Evolutionary conservation across 306 rosid species (phyloP).

Genomic region (Boehmeria nivea): DNA sequence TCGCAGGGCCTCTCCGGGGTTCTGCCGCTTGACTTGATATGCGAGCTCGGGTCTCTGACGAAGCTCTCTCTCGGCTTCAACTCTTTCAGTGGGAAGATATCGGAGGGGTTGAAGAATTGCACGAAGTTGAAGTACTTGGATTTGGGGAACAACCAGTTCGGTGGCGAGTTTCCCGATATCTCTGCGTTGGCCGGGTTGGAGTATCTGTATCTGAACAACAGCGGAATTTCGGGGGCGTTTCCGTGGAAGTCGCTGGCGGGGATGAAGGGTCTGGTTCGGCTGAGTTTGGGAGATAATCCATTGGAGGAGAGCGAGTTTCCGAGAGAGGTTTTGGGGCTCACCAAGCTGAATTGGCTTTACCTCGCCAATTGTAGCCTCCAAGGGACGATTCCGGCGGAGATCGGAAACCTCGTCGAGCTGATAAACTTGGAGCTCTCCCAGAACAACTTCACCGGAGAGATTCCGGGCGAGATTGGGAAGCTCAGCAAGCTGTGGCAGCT

Average conservation of each 20-base stretch:
- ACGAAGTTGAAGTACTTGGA: constrained; percentile 49
- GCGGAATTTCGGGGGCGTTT: constrained; percentile 63
- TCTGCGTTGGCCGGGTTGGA: constrained; percentile 38
- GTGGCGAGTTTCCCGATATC: constrained; percentile 57
- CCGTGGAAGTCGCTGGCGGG: constrained; percentile 63
- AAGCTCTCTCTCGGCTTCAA: constrained; percentile 64
- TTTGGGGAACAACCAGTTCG: constrained; percentile 60
- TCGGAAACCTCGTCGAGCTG: constrained; percentile 63
- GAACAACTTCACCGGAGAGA: constrained; percentile 50
- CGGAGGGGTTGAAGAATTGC: constrained; percentile 52
- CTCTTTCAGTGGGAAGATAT: constrained; percentile 31
- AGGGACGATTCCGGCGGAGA: constrained; percentile 57
- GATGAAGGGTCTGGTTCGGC: constrained; percentile 38
- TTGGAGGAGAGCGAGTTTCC: constrained; percentile 56
- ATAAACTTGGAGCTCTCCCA: constrained; percentile 49
- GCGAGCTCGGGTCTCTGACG: constrained; percentile 47
- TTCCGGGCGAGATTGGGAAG: constrained; percentile 63
- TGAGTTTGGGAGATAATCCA: constrained; percentile 75
- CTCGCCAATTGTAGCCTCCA: constrained; percentile 48
- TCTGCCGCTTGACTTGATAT: constrained; percentile 56
- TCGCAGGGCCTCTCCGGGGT: constrained; percentile 36
- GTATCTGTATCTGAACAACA: constrained; percentile 43
- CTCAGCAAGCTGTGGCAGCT: constrained; percentile 73
- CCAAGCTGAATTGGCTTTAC: constrained; percentile 56
- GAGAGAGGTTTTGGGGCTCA: constrained; percentile 28